Evolutionary conservation across 345 rosid genomes (phyloP).

Genomic region (Citrus maxima): DNA sequence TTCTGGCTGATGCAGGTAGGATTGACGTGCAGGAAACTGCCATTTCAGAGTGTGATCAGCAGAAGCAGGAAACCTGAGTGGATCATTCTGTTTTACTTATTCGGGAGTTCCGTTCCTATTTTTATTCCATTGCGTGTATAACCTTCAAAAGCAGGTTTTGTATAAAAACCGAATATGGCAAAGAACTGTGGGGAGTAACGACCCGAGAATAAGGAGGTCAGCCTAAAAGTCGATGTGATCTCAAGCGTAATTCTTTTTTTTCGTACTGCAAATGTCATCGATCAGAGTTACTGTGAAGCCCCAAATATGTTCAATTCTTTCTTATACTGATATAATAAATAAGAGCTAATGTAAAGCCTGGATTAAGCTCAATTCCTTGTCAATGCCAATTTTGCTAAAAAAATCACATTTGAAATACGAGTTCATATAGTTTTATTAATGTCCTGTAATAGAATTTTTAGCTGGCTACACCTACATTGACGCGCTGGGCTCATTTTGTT

Average conservation of each 20-base stretch:
- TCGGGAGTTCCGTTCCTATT: neutral
- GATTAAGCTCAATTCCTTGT: conserved; percentile 17
- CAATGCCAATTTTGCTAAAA: conserved; percentile 1
- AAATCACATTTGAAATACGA: neutral
- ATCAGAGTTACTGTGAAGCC: conserved; percentile 27
- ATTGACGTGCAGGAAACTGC: conserved; percentile 63
- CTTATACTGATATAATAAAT: neutral
- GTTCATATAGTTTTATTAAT: neutral
- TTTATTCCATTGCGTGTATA: conserved; percentile 4
- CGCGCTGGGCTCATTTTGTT: neutral
- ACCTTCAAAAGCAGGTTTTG: conserved; percentile 6
- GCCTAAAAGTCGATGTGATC: conserved; percentile 10
- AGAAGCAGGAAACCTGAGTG: conserved; percentile 40
- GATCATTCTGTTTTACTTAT: neutral
- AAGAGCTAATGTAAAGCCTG: conserved; percentile 28
- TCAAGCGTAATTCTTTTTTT: conserved; percentile 12
- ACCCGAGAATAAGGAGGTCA: conserved; percentile 27
- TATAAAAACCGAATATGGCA: conserved; percentile 13
- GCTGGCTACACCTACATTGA: too few species aligned
- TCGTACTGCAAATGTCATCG: neutral
- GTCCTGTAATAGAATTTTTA: neutral
- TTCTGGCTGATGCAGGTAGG: conserved; percentile 46
- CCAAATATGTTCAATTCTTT: conserved; percentile 12
- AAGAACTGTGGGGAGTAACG: conserved; percentile 2
- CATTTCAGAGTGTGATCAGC: conserved; percentile 44